A percentile compares a stretch with the other conserved stretches of the same genome.
Evolutionary conservation across 1,139 yeast genomes (phyloP).

Genomic region (Yarrowia galli): DNA sequence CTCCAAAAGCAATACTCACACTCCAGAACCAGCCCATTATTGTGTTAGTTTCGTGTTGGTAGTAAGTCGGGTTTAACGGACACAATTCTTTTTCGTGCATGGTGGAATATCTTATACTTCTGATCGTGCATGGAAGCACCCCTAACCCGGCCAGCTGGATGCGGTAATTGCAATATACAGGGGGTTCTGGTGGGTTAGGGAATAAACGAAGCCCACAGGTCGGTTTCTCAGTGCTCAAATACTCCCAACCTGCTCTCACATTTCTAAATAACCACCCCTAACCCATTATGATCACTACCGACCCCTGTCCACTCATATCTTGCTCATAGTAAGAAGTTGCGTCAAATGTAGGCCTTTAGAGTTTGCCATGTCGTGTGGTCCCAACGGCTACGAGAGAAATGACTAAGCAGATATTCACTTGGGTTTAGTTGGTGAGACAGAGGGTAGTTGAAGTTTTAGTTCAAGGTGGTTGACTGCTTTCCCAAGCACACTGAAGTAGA

Average conservation of each 20-base stretch:
- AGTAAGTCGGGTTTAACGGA: background rate
- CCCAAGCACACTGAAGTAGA: too few species aligned
- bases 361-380: conserved; percentile 13
- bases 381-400: background rate
- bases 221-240: background rate
- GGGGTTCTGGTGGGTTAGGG: background rate
- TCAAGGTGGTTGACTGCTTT: too few species aligned
- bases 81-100: conserved; percentile 26
- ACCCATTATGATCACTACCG: too few species aligned
- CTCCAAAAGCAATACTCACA: conserved; percentile 3
- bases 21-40: conserved; percentile 39
- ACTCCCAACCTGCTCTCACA: too few species aligned
- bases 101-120: conserved; percentile 13
- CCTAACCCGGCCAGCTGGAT: background rate
- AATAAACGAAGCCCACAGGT: background rate
- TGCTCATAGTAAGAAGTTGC: conserved; percentile 25
- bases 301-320: conserved; percentile 8
- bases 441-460: too few species aligned
- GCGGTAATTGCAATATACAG: background rate
- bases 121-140: conserved; percentile 5
- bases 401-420: background rate
- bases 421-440: too few species aligned
- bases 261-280: too few species aligned
- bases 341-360: background rate
- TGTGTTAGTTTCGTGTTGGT: conserved; percentile 4